Evolutionary conservation across 2,329 filamentous ascomycete genomes (phyloP), one percentile per base, ranked within the genome.

Genomic region (Cercospora brassicicola): DNA sequence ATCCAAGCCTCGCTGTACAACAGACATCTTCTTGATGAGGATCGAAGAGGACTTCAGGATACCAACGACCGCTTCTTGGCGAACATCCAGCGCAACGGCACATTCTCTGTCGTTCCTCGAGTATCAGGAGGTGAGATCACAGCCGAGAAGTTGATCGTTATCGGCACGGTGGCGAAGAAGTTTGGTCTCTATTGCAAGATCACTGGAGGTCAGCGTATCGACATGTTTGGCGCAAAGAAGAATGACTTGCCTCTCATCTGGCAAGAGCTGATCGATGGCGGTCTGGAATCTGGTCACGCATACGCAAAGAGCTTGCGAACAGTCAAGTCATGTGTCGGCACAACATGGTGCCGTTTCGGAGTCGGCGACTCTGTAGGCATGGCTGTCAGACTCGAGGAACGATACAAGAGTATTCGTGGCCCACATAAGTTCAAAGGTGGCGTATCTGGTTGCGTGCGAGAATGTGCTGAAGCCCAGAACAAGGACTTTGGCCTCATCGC

Each of bases 401-500:
- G 93, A 56, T 97, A 97, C 81, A 97, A 97, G 85, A 92, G 91
- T 75, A 91, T 97, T 67, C 88, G 93, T n/a, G 86, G 86, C 15
- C 93, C 93, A 8, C 93, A 97, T 79, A 97, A 97, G 83, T 71
- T 78, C 70, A 97, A 97, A 80, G 93, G 91, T 1, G 93, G 92
- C 65, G 93, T 97, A 0, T 94, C 90, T 64, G 93, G 93, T 11
- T 97, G 93, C 72, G 92, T 97, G n/a, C 86, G 93, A 64, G 93
- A 97, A 80, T 97, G 93, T 73, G 93, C 93, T 0, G 93, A 97
- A 79, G 93, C 93, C 1, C 93, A 96, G 76, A 94, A 90, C 80
- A 97, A 97, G 80, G 93, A 97, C 76, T 97, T 97, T 73, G 93
- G 93, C 23, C 87, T 96, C 59, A 96, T 97, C 67, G 93, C 93